Evolutionary conservation across 163 green algal genomes (phyloP).

Genomic region (Scenedesmus sp.): DNA sequence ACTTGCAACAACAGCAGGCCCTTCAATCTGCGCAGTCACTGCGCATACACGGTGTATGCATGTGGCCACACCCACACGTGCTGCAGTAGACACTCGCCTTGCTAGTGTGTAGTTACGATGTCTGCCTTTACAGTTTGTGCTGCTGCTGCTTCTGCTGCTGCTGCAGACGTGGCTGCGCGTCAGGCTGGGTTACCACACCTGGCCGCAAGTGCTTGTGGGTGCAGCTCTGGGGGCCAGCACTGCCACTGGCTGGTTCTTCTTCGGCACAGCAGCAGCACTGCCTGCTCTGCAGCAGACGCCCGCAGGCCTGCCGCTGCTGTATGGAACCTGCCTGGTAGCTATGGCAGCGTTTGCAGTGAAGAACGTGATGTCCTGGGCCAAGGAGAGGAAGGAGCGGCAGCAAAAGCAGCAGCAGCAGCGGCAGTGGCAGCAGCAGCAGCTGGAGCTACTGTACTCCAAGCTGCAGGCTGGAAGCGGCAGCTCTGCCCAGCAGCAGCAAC

Average conservation of each 20-base stretch:
- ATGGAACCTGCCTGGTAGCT: constrained; percentile 49
- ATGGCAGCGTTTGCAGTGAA: constrained; percentile 64
- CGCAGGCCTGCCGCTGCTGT: constrained; percentile 47
- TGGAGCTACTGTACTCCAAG: background rate
- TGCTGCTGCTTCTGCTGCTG: background rate
- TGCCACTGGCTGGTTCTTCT: constrained; percentile 55
- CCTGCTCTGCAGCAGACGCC: constrained; percentile 23
- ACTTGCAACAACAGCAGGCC: background rate
- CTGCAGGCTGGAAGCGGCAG: background rate
- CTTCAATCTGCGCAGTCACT: background rate
- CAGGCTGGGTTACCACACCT: constrained; percentile 76
- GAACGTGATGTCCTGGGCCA: constrained; percentile 65
- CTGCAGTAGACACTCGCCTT: background rate
- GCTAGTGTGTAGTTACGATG: background rate
- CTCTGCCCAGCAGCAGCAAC: background rate
- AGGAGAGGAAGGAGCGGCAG: constrained; percentile 13
- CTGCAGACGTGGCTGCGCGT: constrained; percentile 78
- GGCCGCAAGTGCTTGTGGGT: constrained; percentile 77
- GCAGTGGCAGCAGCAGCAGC: background rate
- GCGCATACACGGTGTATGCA: background rate
- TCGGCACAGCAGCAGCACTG: constrained; percentile 46
- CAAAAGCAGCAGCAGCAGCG: constrained; percentile 14
- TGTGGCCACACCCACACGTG: background rate
- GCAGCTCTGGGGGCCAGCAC: constrained; percentile 58
- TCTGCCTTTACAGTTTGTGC: background rate